These are phyloP conservation scores for Ceratobasidium sp. DNA, from an alignment of 1,284 basidiomycete species.

Conservation along the genomic window DNA sequence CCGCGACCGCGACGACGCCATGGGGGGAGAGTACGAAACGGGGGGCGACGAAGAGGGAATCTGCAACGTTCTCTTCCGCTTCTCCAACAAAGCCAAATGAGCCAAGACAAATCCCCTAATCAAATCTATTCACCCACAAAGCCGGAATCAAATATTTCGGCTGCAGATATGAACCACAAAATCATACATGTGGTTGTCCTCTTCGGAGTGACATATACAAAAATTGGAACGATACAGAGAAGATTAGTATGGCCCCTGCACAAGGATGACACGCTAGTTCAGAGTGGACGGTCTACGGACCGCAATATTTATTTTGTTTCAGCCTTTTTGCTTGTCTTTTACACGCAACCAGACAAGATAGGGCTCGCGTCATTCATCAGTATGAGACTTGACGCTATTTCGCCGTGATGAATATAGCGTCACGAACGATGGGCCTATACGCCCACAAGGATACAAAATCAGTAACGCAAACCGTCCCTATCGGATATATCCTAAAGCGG, in stretches of 20 bases:
- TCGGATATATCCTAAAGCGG: no score
- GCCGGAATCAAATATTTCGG: slow-evolving; percentile 30
- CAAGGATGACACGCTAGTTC: slow-evolving; percentile 44
- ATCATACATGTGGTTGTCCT: not conserved
- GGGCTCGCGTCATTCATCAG: no score
- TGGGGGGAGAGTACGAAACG: not conserved
- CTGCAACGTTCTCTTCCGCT: not conserved
- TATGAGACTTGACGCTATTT: no score
- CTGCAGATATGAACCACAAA: not conserved
- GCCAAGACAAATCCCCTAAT: slow-evolving; percentile 7
- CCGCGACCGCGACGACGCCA: slow-evolving; percentile 39
- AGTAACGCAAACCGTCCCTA: no score
- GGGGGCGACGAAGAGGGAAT: slow-evolving; percentile 5
- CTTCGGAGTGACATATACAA: slow-evolving; percentile 37
- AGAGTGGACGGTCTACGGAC: slow-evolving; percentile 45
- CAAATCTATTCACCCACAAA: slow-evolving; percentile 23
- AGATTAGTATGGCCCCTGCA: slow-evolving; percentile 39
- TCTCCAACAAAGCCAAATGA: slow-evolving; percentile 24
- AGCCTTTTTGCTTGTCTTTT: not conserved
- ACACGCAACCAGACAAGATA: no score
- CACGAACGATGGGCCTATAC: no score
- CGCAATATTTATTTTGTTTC: slow-evolving; percentile 34
- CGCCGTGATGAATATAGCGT: no score
- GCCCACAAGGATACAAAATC: no score
- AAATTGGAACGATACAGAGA: slow-evolving; percentile 31